Evolutionary conservation across 2,329 filamentous ascomycete species (phyloP).

Genomic region (Trichoderma afroharzianum): DNA sequence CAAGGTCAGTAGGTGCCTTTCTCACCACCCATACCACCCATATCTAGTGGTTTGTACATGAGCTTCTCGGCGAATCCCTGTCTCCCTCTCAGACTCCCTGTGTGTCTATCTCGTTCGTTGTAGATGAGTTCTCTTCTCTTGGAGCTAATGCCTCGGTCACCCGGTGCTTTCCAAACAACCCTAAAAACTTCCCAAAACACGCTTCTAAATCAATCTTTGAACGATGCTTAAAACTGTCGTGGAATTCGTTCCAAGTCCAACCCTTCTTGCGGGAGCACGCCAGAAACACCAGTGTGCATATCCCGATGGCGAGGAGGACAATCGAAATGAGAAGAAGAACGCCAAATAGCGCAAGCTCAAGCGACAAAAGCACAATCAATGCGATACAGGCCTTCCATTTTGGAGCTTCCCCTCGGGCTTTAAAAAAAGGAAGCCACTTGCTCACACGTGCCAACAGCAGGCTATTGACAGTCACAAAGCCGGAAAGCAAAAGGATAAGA

Average conservation of each 20-base stretch:
- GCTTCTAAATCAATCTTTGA: not conserved
- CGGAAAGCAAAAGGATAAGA: not conserved
- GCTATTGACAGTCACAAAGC: not conserved
- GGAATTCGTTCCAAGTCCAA: not conserved
- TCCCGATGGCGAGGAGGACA: not conserved
- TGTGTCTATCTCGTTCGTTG: fast-evolving
- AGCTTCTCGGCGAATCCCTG: not conserved
- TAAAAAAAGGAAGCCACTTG: not conserved
- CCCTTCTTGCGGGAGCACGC: not conserved
- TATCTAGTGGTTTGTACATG: not conserved
- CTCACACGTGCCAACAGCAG: not conserved
- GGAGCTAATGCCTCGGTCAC: not conserved
- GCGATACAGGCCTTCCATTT: not conserved
- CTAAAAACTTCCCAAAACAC: not conserved
- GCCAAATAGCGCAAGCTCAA: not conserved
- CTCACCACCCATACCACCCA: not conserved
- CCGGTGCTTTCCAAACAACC: not conserved
- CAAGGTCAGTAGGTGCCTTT: not conserved
- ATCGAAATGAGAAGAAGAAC: not conserved
- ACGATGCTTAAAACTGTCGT: not conserved
- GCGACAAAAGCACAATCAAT: not conserved
- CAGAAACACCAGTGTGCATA: not conserved
- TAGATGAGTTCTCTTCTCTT: not conserved
- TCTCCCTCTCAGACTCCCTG: not conserved
- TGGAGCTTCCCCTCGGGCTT: not conserved